phyloP scores from a whole-genome alignment of 352 stramenopile species.

The Pythium periplocum region DNA sequence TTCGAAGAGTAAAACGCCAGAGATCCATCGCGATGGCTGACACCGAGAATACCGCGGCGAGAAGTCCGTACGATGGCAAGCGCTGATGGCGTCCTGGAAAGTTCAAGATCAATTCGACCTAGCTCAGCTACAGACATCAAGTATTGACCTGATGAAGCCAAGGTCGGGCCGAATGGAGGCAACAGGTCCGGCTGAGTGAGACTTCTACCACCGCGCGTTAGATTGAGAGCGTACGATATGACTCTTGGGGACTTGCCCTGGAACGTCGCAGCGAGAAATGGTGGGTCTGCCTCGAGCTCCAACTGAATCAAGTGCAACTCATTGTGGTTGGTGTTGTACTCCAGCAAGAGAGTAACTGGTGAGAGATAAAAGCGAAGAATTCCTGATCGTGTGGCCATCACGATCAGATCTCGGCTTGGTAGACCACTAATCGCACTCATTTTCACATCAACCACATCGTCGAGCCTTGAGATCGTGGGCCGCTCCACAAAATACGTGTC shows the following conservation, averaged over 20 bases:
- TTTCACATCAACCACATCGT: constrained; percentile 30
- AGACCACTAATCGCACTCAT: constrained; percentile 28
- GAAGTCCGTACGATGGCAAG: constrained; percentile 12
- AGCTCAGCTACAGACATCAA: constrained; percentile 1
- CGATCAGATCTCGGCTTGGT: constrained; percentile 28
- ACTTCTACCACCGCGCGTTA: background rate
- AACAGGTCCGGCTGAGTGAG: background rate
- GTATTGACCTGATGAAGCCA: constrained; percentile 2
- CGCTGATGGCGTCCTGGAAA: background rate
- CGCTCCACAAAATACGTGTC: constrained; percentile 41
- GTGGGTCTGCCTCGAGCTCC: constrained; percentile 11
- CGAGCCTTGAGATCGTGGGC: constrained; percentile 3
- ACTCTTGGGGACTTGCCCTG: too few relatives aligned
- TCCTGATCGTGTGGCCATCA: constrained; percentile 22
- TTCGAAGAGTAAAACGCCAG: constrained; percentile 36
- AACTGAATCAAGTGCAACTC: constrained; percentile 17
- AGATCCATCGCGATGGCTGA: constrained; percentile 1
- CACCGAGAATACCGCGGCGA: constrained; percentile 20
- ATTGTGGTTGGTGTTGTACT: constrained; percentile 16
- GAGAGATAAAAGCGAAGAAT: constrained; percentile 30
- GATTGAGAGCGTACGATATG: background rate
- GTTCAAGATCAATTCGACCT: background rate
- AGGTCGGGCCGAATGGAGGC: too few relatives aligned
- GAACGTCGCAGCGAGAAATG: constrained; percentile 4
- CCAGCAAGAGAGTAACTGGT: constrained; percentile 16